A percentile compares a stretch with the other conserved stretches of the same genome.
Evolutionary conservation across 805 yeast genomes (phyloP).

Genomic region (Candida jianshihensis): DNA sequence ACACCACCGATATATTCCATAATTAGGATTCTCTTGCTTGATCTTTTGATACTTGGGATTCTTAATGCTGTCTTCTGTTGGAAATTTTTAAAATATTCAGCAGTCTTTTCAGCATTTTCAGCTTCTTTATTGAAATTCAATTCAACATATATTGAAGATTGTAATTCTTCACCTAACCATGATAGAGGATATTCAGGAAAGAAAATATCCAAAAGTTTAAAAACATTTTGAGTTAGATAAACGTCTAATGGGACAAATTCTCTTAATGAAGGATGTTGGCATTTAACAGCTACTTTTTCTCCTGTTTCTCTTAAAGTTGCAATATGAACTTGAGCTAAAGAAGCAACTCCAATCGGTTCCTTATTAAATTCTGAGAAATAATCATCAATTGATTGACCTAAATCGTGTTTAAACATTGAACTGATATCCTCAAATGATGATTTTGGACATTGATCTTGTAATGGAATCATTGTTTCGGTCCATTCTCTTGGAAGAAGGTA

Average conservation of each 20-base stretch:
- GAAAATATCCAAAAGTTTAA: slow-evolving; percentile 60
- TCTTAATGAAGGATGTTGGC: slow-evolving; percentile 84
- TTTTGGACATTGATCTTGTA: slow-evolving; percentile 86
- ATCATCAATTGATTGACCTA: slow-evolving; percentile 54
- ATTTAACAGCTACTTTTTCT: slow-evolving; percentile 82
- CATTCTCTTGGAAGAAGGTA: slow-evolving; percentile 88
- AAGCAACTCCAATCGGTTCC: slow-evolving; percentile 88
- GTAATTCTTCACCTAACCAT: slow-evolving; percentile 95
- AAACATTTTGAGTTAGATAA: slow-evolving; percentile 67
- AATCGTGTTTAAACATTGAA: slow-evolving; percentile 60
- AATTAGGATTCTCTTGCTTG: slow-evolving; percentile 64
- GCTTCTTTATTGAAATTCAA: slow-evolving; percentile 87
- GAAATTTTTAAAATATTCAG: slow-evolving; percentile 52
- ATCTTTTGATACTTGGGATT: slow-evolving; percentile 65
- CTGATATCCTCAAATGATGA: slow-evolving; percentile 66
- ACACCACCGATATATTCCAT: slow-evolving; percentile 87
- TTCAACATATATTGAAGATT: slow-evolving; percentile 82
- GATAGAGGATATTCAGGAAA: slow-evolving; percentile 92
- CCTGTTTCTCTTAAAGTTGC: slow-evolving; percentile 55
- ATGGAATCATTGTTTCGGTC: slow-evolving; percentile 90
- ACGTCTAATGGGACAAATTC: slow-evolving; percentile 91
- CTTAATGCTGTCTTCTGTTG: slow-evolving; percentile 64
- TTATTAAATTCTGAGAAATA: slow-evolving; percentile 60
- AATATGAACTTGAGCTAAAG: slow-evolving; percentile 90
- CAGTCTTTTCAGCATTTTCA: slow-evolving; percentile 65